These are phyloP conservation scores for Bremia lactucae DNA, from an alignment of 352 stramenopile species.

Conservation along the genomic window DNA sequence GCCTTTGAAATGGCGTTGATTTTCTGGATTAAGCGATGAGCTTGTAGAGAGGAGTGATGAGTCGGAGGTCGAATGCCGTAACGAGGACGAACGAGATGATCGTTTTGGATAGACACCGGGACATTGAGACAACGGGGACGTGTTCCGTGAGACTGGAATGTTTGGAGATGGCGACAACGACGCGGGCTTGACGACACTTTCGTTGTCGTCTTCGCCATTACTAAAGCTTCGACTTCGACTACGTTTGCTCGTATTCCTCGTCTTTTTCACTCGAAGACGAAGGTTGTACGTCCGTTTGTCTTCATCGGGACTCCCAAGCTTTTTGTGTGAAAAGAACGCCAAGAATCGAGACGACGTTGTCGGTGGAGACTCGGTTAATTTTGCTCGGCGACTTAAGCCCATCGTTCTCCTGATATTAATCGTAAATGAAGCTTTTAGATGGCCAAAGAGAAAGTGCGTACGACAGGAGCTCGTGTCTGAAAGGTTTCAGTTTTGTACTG, in stretches of 20 bases:
- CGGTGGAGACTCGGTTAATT: constrained; percentile 5
- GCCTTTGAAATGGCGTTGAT: constrained; percentile 1
- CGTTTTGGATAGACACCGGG: constrained; percentile 23
- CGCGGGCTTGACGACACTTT: background rate
- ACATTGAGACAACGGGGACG: too few relatives aligned
- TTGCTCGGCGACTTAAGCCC: constrained; percentile 20
- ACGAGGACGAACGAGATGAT: constrained; percentile 21
- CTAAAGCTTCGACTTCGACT: constrained; percentile 16
- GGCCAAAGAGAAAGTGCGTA: background rate
- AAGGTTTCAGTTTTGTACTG: constrained; percentile 6
- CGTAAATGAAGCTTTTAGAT: constrained; percentile 2
- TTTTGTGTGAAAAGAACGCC: constrained; percentile 25
- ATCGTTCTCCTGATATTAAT: too few relatives aligned
- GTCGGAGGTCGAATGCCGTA: constrained; percentile 18
- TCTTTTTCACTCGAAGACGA: constrained; percentile 4
- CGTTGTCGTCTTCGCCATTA: constrained; percentile 10
- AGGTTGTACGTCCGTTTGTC: constrained; percentile 1
- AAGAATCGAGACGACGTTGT: constrained; percentile 13
- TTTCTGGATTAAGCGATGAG: constrained; percentile 6
- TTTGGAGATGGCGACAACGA: constrained; percentile 24
- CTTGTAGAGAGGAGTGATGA: constrained; percentile 10
- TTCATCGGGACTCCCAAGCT: constrained; percentile 3
- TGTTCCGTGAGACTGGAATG: constrained; percentile 19
- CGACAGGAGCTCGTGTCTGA: background rate
- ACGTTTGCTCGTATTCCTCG: constrained; percentile 3